Evolutionary conservation across 2,329 filamentous ascomycete genomes (phyloP).

Genomic region (Microcera coccophila): DNA sequence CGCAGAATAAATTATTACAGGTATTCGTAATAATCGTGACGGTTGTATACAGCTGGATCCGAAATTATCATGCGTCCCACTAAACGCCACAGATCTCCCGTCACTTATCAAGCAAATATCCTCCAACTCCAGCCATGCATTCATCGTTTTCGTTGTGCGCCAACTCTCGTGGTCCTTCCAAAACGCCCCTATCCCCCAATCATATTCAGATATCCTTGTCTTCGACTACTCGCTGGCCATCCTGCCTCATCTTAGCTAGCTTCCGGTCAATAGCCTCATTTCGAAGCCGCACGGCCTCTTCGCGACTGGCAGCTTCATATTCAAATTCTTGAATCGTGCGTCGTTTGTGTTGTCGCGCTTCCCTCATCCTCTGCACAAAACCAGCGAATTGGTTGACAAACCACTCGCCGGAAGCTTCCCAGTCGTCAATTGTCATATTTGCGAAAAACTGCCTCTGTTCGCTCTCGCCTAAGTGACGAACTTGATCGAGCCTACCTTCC

Average conservation of each 20-base stretch:
- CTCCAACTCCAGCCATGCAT: slow-evolving; percentile 25
- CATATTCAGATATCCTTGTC: slow-evolving; percentile 29
- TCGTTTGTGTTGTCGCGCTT: slow-evolving; percentile 48
- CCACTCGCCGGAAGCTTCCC: slow-evolving; percentile 59
- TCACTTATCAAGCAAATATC: slow-evolving; percentile 11
- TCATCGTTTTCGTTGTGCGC: slow-evolving; percentile 24
- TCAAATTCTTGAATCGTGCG: slow-evolving; percentile 50
- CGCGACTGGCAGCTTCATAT: slow-evolving; percentile 50
- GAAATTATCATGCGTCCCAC: slow-evolving; percentile 3
- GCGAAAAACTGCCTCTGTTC: slow-evolving; percentile 51
- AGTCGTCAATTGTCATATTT: slow-evolving; percentile 52
- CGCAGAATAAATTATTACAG: neutral
- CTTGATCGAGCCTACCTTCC: slow-evolving; percentile 48
- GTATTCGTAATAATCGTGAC: neutral
- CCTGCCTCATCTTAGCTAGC: slow-evolving; percentile 51
- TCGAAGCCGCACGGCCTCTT: slow-evolving; percentile 51
- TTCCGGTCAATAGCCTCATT: slow-evolving; percentile 53
- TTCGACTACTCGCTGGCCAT: slow-evolving; percentile 54
- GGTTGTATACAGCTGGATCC: neutral
- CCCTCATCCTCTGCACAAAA: slow-evolving; percentile 46
- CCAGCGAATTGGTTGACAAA: slow-evolving; percentile 52
- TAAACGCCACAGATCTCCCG: slow-evolving; percentile 10
- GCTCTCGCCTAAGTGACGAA: slow-evolving; percentile 41
- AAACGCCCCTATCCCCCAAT: neutral
- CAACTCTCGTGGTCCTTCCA: neutral